Conservation (phyloP, 805 yeast species). For the Candida ovalis region DNA sequence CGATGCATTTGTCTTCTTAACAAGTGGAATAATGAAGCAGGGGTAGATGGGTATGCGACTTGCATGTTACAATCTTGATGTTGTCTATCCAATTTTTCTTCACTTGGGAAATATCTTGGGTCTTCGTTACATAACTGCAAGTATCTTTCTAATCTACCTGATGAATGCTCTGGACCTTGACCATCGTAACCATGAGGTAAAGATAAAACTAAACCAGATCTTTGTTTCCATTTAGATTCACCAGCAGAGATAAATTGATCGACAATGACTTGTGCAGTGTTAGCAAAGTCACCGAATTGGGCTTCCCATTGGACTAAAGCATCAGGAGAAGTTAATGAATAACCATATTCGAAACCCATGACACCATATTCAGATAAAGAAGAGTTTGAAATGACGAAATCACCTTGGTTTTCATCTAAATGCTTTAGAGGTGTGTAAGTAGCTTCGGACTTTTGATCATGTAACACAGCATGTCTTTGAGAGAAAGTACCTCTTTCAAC, state of each 20-base stretch:
- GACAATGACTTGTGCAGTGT: constrained; percentile 96
- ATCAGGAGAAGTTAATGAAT: constrained; percentile 95
- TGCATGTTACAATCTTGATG: constrained; percentile 99
- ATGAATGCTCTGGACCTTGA: constrained; percentile 99
- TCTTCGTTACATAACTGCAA: constrained; percentile 95
- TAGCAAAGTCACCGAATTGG: constrained; percentile 99
- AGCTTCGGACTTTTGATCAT: constrained; percentile 85
- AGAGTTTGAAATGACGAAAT: constrained; percentile 86
- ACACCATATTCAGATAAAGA: constrained; percentile 98
- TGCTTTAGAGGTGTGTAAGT: constrained; percentile 84
- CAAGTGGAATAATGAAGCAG: constrained; percentile 93
- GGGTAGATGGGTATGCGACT: constrained; percentile 97
- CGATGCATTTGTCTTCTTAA: constrained; percentile 99
- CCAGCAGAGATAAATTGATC: constrained; percentile 97
- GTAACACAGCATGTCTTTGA: constrained; percentile 97
- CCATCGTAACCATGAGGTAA: constrained; percentile 99
- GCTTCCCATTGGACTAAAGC: constrained; percentile 99
- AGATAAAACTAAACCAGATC: constrained; percentile 92
- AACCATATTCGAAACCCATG: constrained; percentile 98
- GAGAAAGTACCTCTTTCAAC: constrained; percentile 99
- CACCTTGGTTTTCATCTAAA: constrained; percentile 76
- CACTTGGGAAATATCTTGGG: constrained; percentile 88
- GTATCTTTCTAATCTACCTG: constrained; percentile 96
- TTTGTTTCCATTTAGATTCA: constrained; percentile 98
- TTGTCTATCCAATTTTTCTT: constrained; percentile 87